Evolutionary conservation across 192 early-diverging fungal genomes (phyloP).

Genomic region (Coemansia sp.): DNA sequence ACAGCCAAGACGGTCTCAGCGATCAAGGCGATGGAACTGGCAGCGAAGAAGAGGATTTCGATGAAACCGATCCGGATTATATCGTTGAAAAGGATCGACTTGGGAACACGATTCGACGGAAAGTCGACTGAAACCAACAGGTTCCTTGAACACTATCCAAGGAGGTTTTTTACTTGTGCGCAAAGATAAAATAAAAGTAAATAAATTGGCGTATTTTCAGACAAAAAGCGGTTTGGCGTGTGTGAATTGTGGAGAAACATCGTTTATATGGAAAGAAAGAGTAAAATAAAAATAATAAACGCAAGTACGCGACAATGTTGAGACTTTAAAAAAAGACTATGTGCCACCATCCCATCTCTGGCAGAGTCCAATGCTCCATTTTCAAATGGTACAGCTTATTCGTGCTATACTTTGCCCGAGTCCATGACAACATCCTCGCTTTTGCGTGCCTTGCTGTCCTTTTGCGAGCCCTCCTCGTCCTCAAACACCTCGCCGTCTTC

Average conservation of each 20-base stretch:
- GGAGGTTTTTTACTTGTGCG: background rate
- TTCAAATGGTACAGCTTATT: slow-evolving; percentile 12
- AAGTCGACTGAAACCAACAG: slow-evolving; percentile 6
- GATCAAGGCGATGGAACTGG: slow-evolving; percentile 20
- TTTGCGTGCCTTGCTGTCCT: slow-evolving; percentile 30
- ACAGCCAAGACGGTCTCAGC: slow-evolving; percentile 12
- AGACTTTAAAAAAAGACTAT: background rate
- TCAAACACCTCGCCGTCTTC: slow-evolving; percentile 55
- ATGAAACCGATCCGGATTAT: slow-evolving; percentile 25
- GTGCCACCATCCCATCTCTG: background rate
- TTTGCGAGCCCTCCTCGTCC: slow-evolving; percentile 31
- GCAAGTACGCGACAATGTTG: background rate
- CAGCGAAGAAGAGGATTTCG: slow-evolving; percentile 17
- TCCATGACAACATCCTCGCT: slow-evolving; percentile 52
- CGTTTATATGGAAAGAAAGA: background rate
- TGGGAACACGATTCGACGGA: slow-evolving; percentile 47
- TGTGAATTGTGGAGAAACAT: background rate
- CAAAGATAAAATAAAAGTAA: background rate
- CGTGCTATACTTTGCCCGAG: slow-evolving; percentile 31
- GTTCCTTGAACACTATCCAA: no score
- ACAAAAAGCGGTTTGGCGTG: background rate
- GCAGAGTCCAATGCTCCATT: background rate
- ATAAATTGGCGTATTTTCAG: background rate
- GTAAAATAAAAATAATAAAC: background rate
- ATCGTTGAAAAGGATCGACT: slow-evolving; percentile 46